Percentiles rank a stretch among this genome's conserved stretches.
Conservation (phyloP, 2,329 filamentous ascomycete species). For the Hansfordia pulvinata region DNA sequence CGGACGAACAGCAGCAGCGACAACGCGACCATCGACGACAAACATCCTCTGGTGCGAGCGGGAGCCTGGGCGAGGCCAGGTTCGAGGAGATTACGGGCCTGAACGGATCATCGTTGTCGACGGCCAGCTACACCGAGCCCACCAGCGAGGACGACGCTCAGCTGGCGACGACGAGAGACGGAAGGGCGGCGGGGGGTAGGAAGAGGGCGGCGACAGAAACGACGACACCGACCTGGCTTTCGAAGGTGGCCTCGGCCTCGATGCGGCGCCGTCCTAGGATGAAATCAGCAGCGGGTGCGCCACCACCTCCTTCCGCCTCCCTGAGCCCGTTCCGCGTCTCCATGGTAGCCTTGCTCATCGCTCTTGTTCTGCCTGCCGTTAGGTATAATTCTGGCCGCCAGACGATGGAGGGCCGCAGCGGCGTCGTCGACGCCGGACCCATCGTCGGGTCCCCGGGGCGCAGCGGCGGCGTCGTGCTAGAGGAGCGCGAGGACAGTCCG, state of each 20-base stretch:
- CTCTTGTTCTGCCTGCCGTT: constrained; percentile 32
- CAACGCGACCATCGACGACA: no score
- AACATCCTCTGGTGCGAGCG: no score
- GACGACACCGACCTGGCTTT: constrained; percentile 13
- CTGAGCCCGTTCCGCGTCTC: constrained; percentile 29
- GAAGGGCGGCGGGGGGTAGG: no score
- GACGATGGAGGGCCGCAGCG: constrained; percentile 26
- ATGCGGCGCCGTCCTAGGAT: constrained; percentile 25
- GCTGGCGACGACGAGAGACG: no score
- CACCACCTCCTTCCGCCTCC: constrained; percentile 24
- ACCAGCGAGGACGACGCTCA: no score
- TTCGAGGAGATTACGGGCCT: constrained; percentile 16
- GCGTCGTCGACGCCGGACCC: no score
- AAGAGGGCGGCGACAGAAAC: constrained; percentile 9
- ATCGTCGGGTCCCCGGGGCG: no score
- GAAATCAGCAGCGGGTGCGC: constrained; percentile 26
- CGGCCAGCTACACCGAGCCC: no score
- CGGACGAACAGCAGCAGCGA: background rate
- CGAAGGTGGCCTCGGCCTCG: no score
- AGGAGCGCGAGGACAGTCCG: constrained; percentile 28
- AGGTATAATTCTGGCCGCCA: constrained; percentile 25
- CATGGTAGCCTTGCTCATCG: constrained; percentile 34
- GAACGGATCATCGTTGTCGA: no score
- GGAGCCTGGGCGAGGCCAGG: no score
- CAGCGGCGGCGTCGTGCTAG: constrained; percentile 20